These are phyloP conservation scores for Linanthus parryae DNA, from an alignment of 148 eudicot species.

Conservation along the genomic window DNA sequence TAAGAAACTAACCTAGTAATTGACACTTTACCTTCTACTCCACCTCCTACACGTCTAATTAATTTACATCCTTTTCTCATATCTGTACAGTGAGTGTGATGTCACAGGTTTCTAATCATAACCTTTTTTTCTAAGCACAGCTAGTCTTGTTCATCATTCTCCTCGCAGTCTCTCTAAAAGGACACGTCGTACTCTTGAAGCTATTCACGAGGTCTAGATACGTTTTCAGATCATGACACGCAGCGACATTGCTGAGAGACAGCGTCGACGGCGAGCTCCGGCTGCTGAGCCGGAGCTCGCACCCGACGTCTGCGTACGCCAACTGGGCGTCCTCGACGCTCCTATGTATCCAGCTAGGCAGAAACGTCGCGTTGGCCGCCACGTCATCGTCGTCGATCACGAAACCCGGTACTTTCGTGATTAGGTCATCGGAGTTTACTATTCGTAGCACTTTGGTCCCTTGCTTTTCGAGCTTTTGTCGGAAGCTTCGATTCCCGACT, in stretches of 20 bases:
- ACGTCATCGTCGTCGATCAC: conserved; percentile 20
- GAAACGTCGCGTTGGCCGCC: not conserved
- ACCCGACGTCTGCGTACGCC: conserved; percentile 81
- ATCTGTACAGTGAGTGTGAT: no score
- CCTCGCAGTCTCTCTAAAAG: conserved; percentile 42
- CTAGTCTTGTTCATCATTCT: conserved; percentile 25
- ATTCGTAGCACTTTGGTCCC: conserved; percentile 65
- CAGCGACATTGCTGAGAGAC: conserved; percentile 37
- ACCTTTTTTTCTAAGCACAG: no score
- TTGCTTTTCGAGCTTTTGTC: conserved; percentile 39
- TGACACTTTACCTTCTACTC: no score
- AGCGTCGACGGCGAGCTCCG: conserved; percentile 31
- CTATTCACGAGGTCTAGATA: conserved; percentile 60
- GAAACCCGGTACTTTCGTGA: conserved; percentile 80
- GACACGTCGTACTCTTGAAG: conserved; percentile 41
- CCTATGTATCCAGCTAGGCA: conserved; percentile 45
- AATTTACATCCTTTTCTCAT: no score
- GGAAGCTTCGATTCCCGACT: conserved; percentile 66
- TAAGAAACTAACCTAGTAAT: no score
- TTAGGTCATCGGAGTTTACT: conserved; percentile 65
- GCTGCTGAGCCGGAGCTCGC: conserved; percentile 52
- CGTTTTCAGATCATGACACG: conserved; percentile 81
- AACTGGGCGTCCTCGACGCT: conserved; percentile 44
- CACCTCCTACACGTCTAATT: no score
- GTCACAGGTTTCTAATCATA: no score